phyloP scores from a whole-genome alignment of 2,329 filamentous ascomycete genomes.

The Bertia moriformis region DNA sequence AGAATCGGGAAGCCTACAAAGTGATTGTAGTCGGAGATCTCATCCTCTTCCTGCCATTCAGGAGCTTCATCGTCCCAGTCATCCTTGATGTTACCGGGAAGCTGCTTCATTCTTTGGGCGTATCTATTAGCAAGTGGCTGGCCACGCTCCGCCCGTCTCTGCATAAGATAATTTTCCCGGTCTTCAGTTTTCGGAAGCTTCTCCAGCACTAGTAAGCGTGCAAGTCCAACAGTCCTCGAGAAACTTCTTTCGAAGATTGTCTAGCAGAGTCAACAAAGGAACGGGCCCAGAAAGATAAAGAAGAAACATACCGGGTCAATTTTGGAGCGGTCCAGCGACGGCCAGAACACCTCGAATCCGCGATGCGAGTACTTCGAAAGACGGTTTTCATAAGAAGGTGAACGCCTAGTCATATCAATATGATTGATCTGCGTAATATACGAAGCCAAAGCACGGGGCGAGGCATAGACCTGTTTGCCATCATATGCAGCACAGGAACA shows the following conservation, averaged over 20 bases:
- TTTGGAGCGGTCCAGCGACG: constrained; percentile 56
- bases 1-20: constrained; percentile 20
- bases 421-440: constrained; percentile 74
- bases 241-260: constrained; percentile 80
- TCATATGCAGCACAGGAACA: constrained; percentile 71
- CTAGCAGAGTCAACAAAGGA: too few relatives aligned
- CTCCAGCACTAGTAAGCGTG: constrained; percentile 66
- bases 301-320: constrained; percentile 42
- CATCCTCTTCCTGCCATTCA: constrained; percentile 67
- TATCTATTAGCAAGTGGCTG: constrained; percentile 39
- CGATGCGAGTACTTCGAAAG: constrained; percentile 74
- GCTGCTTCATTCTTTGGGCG: constrained; percentile 16
- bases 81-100: constrained; percentile 62
- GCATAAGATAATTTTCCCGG: constrained; percentile 55
- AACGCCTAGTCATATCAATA: constrained; percentile 64
- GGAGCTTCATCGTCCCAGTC: constrained; percentile 66
- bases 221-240: constrained; percentile 59
- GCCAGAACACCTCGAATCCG: constrained; percentile 75
- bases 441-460: constrained; percentile 62
- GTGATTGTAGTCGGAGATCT: constrained; percentile 67
- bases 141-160: constrained; percentile 58
- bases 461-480: constrained; percentile 65
- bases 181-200: constrained; percentile 56
- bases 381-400: constrained; percentile 76
- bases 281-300: background rate